Base-by-base conservation (phyloP, 495 filamentous ascomycete species). In the Penicillium paxilli region DNA sequence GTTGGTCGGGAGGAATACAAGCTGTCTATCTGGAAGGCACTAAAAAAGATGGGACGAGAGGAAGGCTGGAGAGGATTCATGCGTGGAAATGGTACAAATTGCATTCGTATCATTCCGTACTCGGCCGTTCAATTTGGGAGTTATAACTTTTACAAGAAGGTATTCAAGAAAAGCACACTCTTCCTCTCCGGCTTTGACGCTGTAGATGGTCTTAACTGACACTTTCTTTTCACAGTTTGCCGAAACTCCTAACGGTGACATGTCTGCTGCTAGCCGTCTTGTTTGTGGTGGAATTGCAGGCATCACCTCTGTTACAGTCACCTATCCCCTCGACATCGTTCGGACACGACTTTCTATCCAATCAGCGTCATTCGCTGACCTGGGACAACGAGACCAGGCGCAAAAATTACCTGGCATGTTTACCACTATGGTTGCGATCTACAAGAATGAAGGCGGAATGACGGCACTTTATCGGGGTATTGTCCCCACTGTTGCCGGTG, bases 101-200 rank as follows among this genome's bases (percentile, higher is more conserved):
- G 94, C 74, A 91, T 98, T 62, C 89, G 94, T 45, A 98, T 98
- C 49, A 90, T 98, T 35, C 94, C 94, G 11, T 98, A 98, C 70
- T 96, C 92, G 35, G 94, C 94, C 1, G 94, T 98, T 20, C 94
- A 98, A 68, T 98, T 98, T 73, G 90, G 92, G 35, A 93, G 90
- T 64, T 98, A 98, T 70, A 97, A 93, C 65, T 87, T 98, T 57
- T 98, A 98, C 71, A 97, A 96, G 75, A 83, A 85, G 77, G 93
- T 96, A 74, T 76, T n/a, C n/a, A n/a, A n/a, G n/a, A n/a, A n/a
- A n/a, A n/a, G n/a, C 12, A n/a, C 17, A 7, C n/a, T 17, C 7
- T 7, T 17, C 19, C 37, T 7, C 10, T 16, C 16, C 16, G 3
- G 3, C 16, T 41, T 41, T 16, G 3, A 21, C 19, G 11, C 30